Evolutionary conservation across 192 early-diverging fungal genomes (phyloP).

Genomic region (Coemansia sp.): DNA sequence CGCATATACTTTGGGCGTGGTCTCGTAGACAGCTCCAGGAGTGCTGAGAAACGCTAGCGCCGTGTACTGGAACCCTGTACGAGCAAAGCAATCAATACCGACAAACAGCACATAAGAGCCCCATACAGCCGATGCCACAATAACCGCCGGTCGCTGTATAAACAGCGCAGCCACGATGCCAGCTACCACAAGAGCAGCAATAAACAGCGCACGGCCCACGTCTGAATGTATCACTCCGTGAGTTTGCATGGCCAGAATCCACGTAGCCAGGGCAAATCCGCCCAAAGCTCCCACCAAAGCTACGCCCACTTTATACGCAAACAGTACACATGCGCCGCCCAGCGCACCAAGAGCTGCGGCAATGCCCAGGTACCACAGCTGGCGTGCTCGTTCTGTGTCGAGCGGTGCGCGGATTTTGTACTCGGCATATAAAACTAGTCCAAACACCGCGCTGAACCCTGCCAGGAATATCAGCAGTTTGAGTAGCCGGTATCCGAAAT

Average conservation of each 20-base stretch:
- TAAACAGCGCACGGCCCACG: conserved; percentile 69
- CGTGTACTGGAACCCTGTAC: conserved; percentile 71
- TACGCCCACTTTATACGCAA: conserved; percentile 71
- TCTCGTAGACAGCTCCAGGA: conserved; percentile 51
- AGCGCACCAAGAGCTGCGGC: conserved; percentile 65
- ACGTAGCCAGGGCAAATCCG: conserved; percentile 75
- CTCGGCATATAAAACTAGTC: conserved; percentile 40
- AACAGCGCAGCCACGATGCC: conserved; percentile 67
- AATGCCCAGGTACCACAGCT: conserved; percentile 58
- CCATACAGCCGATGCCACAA: conserved; percentile 71
- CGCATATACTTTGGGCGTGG: conserved; percentile 60
- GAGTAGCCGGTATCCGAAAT: conserved; percentile 67
- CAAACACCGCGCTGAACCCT: conserved; percentile 71
- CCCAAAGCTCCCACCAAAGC: conserved; percentile 74
- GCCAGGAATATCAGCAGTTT: conserved; percentile 72
- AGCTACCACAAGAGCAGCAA: conserved; percentile 61
- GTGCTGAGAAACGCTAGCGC: conserved; percentile 59
- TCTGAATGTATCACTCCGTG: conserved; percentile 64
- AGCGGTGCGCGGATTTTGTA: conserved; percentile 45
- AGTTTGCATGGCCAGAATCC: conserved; percentile 64
- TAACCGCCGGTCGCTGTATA: conserved; percentile 63
- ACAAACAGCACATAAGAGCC: conserved; percentile 78
- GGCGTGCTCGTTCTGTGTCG: conserved; percentile 45
- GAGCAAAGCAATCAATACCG: conserved; percentile 81
- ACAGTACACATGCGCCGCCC: conserved; percentile 64